Conservation (phyloP, 2,329 filamentous ascomycete species). For the Alternaria sp. region DNA sequence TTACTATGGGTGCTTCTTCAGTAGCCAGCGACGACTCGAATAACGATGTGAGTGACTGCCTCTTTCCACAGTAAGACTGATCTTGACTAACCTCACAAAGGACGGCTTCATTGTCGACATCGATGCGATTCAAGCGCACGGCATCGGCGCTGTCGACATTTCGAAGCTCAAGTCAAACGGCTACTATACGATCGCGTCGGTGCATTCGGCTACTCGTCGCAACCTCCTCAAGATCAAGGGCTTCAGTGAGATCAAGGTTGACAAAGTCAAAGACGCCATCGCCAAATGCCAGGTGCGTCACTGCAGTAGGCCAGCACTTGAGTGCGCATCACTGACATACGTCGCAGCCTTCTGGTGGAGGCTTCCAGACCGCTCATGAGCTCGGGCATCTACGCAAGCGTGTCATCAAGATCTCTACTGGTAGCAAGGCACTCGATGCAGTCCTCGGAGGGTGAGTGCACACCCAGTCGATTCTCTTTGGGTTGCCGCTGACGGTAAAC, state of each 20-base stretch:
- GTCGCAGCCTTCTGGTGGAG: slow-evolving; percentile 60
- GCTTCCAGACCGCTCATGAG: slow-evolving; percentile 71
- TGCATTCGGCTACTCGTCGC: slow-evolving; percentile 65
- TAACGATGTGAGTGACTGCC: slow-evolving; percentile 52
- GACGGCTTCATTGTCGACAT: slow-evolving; percentile 69
- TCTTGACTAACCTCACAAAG: slow-evolving; percentile 27
- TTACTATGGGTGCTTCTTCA: slow-evolving; percentile 53
- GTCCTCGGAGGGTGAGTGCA: slow-evolving; percentile 65
- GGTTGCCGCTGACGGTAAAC: slow-evolving; percentile 11
- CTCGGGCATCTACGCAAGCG: slow-evolving; percentile 67
- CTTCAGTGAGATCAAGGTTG: slow-evolving; percentile 73
- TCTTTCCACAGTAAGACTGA: neutral
- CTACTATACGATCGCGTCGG: slow-evolving; percentile 68
- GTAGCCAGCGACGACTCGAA: slow-evolving; percentile 59
- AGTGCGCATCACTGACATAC: slow-evolving; percentile 10
- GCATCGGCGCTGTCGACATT: slow-evolving; percentile 70
- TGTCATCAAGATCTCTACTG: slow-evolving; percentile 70
- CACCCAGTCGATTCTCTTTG: neutral
- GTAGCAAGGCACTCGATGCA: slow-evolving; percentile 71
- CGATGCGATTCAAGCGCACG: slow-evolving; percentile 70
- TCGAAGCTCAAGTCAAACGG: slow-evolving; percentile 68
- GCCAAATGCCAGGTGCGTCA: slow-evolving; percentile 62
- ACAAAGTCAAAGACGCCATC: slow-evolving; percentile 73
- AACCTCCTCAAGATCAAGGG: slow-evolving; percentile 71
- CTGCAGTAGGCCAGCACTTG: neutral